Base-by-base conservation (phyloP, 2,329 filamentous ascomycete species). In the Alternaria sp. region DNA sequence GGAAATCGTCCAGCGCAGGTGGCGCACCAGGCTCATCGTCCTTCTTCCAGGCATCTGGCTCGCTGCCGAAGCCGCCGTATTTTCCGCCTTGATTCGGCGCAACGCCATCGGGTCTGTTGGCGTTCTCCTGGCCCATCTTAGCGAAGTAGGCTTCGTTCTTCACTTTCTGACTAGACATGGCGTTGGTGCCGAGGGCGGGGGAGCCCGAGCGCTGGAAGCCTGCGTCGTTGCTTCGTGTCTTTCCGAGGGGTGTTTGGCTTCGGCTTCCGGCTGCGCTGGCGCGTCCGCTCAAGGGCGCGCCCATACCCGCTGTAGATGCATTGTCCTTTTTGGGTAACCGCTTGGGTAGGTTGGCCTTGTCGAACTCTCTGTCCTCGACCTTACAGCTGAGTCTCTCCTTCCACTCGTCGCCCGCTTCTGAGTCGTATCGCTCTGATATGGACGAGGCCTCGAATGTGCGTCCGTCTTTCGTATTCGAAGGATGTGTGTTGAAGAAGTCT, bases 51-150 rank as follows among this genome's bases (percentile, higher is more conserved):
- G 88, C 84, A 57, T 84, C 85, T 25, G 91, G 87, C 54, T 90
- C 89, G 77, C 90, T 97, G 36, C 96, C 96, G 79, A 99, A 99
- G 0, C 96, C 96, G 11, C 84, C 86, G 77, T 93, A 99, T 81
- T 97, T 97, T 11, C 96, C 96, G 64, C 96, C 96, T 79, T 97
- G 95, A 64, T 86, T 95, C 0, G 96, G 96, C 28, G 93, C 91
- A 56, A 98, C 73, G 72, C 88, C 85, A 0, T 90, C 93, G 7
- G 92, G 85, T 63, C 96, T 85, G 43, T 85, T 83, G 6, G 93
- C 92, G 77, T 99, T 99, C 65, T 93, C 92, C 25, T 87, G 88
- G 5, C 95, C 95, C 79, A 97, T 86, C 40, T 86, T 88, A 47
- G 94, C 91, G 82, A 99, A 98, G 81, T 97, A 98, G 69, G 90